A percentile compares a stretch with the other conserved stretches of the same genome.
Evolutionary conservation across 495 filamentous ascomycete species (phyloP).

Genomic region (Podospora fimiseda): DNA sequence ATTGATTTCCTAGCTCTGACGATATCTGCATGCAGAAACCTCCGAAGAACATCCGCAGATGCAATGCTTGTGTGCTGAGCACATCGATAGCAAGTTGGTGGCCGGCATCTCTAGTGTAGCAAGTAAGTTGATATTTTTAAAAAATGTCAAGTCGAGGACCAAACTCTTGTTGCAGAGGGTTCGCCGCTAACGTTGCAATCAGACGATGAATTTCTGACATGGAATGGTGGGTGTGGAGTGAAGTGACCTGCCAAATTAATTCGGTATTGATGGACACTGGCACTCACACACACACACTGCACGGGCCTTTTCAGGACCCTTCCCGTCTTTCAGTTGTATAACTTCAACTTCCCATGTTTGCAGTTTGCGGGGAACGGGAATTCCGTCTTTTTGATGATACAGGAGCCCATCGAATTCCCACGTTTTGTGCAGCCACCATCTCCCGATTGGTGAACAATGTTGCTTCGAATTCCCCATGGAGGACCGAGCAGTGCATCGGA

Average conservation of each 20-base stretch:
- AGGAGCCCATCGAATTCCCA: neutral
- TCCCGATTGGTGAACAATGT: neutral
- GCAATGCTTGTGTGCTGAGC: no score
- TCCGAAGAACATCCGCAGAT: no score
- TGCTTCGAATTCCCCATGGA: neutral
- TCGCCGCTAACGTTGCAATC: conserved; percentile 6
- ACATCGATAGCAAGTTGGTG: no score
- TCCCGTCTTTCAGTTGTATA: conserved; percentile 1
- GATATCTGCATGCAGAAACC: no score
- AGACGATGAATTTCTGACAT: neutral
- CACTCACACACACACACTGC: no score
- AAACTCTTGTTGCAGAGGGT: conserved; percentile 12
- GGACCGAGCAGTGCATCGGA: conserved; percentile 17
- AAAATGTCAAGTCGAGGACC: conserved; percentile 20
- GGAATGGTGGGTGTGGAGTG: no score
- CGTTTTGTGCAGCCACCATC: neutral
- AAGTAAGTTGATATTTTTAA: neutral
- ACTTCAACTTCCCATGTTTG: neutral
- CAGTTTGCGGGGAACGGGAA: neutral
- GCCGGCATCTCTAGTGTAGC: neutral
- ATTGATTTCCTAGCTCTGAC: no score
- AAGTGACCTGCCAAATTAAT: neutral
- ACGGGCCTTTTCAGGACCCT: conserved; percentile 7
- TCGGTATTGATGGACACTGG: neutral
- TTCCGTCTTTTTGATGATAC: neutral